Base-by-base conservation (phyloP, 257 asterid species). In the Solanum virginianum region DNA sequence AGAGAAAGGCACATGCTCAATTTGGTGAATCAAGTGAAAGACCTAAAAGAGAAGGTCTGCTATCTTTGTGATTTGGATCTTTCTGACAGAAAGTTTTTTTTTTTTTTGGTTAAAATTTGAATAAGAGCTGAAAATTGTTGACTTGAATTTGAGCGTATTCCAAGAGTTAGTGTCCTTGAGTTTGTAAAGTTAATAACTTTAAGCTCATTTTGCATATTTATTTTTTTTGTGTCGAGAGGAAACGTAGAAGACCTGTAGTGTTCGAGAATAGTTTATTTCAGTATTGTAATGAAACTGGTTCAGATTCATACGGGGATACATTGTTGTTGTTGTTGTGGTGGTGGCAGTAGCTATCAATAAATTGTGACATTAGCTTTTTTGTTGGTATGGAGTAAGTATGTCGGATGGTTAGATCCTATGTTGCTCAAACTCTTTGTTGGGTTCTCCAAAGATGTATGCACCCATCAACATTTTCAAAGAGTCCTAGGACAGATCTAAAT, bases 1-100 rank as follows among this genome's bases (percentile, higher is more conserved):
- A 90, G 88, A 88, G 85, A 89, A 92, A 88, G 74, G 91, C 89
- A 8, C 89, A 75, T 80, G 86, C 88, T 24, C 92, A 86, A 88
- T 87, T 39, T 84, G 91, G 86, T 68, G 90, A 89, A 85, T 56
- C 85, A 14, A 68, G 63, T 87, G 89, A 84, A 59, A 62, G 87
- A 39, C 74, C 88, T 54, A 91, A 82, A 89, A 69, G 72, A 62
- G 85, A 80, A 13, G 88, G 85, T 68, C 47, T 86, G 26, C 60
- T 81, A 17, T 51, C 43, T 83, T 53, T 24, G 57, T 53, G 69
- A 83, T 69, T 79, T 83, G 20, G 86, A 70, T 53, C 60, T 83
- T 24, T 18, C n/a, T 66, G 29, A 14, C 43, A 24, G n/a, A 83
- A 41, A 15, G 36, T 59, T 11, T 36, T 65, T 66, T 12, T 36